Evolutionary conservation across 106 monocot genomes (phyloP).

Genomic region (Dendrobium nobile): DNA sequence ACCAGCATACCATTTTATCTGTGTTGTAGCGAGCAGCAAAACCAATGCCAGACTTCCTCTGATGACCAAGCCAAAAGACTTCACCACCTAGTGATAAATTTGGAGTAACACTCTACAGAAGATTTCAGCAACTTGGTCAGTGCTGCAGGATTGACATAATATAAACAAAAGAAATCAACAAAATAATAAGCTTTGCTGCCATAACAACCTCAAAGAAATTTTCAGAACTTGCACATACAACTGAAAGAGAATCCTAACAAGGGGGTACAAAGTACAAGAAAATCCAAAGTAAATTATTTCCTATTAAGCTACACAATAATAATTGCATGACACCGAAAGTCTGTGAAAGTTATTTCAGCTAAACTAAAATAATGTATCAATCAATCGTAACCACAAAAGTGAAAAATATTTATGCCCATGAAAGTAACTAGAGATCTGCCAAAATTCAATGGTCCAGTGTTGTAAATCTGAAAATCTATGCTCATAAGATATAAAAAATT

Average conservation of each 20-base stretch:
- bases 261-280: neutral
- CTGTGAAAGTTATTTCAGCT: neutral
- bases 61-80: conserved; percentile 95
- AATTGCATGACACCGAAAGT: neutral
- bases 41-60: conserved; percentile 95
- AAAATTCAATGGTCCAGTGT: no score
- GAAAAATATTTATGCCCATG: neutral
- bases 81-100: conserved; percentile 75
- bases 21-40: conserved; percentile 91
- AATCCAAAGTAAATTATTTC: neutral
- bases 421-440: neutral
- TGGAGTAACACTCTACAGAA: conserved; percentile 80
- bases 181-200: neutral
- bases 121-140: neutral
- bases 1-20: conserved; percentile 75
- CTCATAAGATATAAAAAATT: no score
- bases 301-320: neutral
- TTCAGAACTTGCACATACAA: neutral
- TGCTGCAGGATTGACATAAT: neutral
- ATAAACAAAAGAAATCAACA: neutral
- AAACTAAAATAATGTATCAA: neutral
- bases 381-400: neutral
- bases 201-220: neutral
- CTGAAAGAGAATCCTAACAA: neutral
- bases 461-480: no score